Evolutionary conservation across 495 filamentous ascomycete genomes (phyloP), one percentile per base, ranked within the genome.

Genomic region (Usnea hakonensis): DNA sequence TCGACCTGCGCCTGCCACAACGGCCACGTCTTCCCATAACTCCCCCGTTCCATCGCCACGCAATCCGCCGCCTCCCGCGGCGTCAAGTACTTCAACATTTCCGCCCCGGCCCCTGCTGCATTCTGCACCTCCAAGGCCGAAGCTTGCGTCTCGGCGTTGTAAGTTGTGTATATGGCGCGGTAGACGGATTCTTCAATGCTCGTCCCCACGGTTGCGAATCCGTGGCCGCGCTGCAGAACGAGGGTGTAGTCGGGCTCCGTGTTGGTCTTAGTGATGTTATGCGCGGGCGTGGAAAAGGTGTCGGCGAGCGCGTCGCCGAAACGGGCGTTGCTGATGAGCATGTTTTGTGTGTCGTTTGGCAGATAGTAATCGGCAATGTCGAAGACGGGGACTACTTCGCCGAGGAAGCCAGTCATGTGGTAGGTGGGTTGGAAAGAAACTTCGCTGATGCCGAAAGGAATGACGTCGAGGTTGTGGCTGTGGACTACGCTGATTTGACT

Each of bases 161-260:
- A 46, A 7, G n/a, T 23, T 11, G 78, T 77, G 66, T 82, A 81
- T 5, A 81, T 70, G 3, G 78, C 74, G 19, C 71, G 67, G 50
- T 71, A 72, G 11, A 82, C 77, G 8, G 68, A 74, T 40, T 70
- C 52, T 62, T 81, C 71, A 44, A 83, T 74, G 52, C 55, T 72
- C 0, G 64, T 65, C 0, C 70, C 78, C 9, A 75, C 66, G 0
- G 71, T 67, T 0, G 78, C 77, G 62, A 81, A 80, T 13, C 80
- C 81, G 55, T 82, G 81, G 16, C 74, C 74, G 4, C 69, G 66
- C 79, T 81, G 81, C 21, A 82, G 66, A 7, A 79, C 73, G 3
- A 82, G 74, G 1, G 65, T 57, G 64, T 76, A 41, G 43, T 58
- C 56, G 3, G 56, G 56, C n/a, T n/a, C 10, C 17, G 32, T 60